A percentile compares a stretch with the other conserved stretches of the same genome.
These are phyloP conservation scores for Apiotrichum akiyoshidainum DNA, from an alignment of 1,284 basidiomycete species.

Conservation along the genomic window DNA sequence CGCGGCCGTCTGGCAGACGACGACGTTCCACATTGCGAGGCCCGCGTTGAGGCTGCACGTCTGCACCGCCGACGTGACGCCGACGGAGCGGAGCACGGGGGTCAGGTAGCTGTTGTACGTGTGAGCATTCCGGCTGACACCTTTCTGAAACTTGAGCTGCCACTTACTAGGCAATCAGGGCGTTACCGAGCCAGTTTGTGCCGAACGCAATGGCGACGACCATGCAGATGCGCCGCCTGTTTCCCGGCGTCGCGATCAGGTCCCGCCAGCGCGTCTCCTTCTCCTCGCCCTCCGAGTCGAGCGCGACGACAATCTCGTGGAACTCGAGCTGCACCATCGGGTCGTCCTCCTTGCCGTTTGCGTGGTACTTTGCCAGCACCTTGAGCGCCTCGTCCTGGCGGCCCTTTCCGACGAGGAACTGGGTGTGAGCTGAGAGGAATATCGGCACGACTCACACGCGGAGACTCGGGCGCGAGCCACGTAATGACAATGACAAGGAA, in stretches of 20 bases:
- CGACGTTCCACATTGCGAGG: constrained; percentile 26
- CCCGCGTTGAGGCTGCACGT: constrained; percentile 33
- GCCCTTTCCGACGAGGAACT: constrained; percentile 17
- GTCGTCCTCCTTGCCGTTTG: constrained; percentile 16
- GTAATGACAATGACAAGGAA: constrained; percentile 10
- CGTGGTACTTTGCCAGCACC: constrained; percentile 21
- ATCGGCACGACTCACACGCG: constrained; percentile 1
- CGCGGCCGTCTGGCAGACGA: constrained; percentile 13
- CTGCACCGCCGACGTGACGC: constrained; percentile 30
- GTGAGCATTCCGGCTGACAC: neutral
- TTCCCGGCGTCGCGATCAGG: constrained; percentile 37
- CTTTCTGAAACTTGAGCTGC: too few relatives aligned
- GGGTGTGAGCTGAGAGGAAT: neutral
- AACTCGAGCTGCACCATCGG: constrained; percentile 16
- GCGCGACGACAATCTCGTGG: constrained; percentile 31
- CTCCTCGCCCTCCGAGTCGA: constrained; percentile 23
- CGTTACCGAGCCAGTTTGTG: constrained; percentile 33
- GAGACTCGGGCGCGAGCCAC: constrained; percentile 10
- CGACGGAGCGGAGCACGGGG: constrained; percentile 33
- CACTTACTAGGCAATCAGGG: constrained; percentile 33
- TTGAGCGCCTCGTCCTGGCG: constrained; percentile 10
- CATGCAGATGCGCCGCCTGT: constrained; percentile 37
- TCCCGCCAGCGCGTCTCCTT: constrained; percentile 27
- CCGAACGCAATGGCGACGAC: constrained; percentile 24
- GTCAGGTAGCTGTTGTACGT: constrained; percentile 29